These are phyloP conservation scores for Nothophoma quercina DNA, from an alignment of 2,329 filamentous ascomycete species.

Conservation along the genomic window DNA sequence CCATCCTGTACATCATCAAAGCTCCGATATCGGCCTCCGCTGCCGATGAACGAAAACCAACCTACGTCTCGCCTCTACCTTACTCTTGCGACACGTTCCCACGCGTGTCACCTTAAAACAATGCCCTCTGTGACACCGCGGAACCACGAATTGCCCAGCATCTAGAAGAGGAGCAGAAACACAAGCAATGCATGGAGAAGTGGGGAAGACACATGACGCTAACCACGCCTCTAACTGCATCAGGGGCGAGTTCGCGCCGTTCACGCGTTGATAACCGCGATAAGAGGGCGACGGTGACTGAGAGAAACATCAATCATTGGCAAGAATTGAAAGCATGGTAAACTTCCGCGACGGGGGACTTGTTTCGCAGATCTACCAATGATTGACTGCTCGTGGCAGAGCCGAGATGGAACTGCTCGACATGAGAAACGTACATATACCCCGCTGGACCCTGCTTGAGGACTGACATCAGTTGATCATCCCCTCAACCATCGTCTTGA, in stretches of 20 bases:
- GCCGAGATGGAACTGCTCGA: constrained; percentile 3
- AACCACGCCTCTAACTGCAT: constrained; percentile 1
- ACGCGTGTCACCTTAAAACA: too few relatives aligned
- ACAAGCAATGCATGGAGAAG: constrained; percentile 11
- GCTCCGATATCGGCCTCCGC: neutral
- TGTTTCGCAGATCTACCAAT: constrained; percentile 14
- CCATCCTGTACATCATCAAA: neutral
- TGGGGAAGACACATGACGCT: constrained; percentile 1
- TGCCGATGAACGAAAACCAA: neutral
- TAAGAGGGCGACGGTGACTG: constrained; percentile 2
- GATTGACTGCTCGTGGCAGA: neutral
- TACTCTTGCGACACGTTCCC: neutral
- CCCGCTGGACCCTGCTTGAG: constrained; percentile 7
- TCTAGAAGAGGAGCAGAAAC: neutral
- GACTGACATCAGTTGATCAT: neutral
- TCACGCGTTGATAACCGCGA: neutral
- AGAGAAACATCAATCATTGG: constrained; percentile 11
- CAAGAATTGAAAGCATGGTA: constrained; percentile 17
- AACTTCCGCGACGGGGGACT: neutral
- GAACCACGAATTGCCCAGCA: neutral
- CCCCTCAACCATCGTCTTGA: neutral
- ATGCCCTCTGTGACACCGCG: neutral
- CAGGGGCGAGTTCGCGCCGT: constrained; percentile 1
- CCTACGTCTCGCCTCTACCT: neutral
- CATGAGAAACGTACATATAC: constrained; percentile 9